Conservation (phyloP, 2,329 filamentous ascomycete species). For the Arthroderma sp. region DNA sequence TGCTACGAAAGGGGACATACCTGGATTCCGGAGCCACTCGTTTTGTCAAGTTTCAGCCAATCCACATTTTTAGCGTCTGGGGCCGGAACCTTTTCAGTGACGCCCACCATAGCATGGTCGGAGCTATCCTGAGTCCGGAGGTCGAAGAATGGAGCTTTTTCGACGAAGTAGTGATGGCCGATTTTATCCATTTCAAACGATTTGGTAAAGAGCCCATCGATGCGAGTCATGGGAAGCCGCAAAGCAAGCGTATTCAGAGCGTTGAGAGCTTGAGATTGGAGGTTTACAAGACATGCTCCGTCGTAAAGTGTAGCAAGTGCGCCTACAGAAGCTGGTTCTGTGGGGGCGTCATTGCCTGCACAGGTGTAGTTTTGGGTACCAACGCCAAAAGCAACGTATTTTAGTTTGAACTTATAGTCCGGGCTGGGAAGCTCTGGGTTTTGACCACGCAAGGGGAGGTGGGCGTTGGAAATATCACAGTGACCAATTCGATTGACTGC, state of each 20-base stretch:
- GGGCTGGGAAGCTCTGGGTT: conserved; percentile 18
- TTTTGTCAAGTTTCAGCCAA: conserved; percentile 21
- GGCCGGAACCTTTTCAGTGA: conserved; percentile 18
- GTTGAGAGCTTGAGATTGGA: conserved; percentile 1
- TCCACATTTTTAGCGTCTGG: conserved; percentile 17
- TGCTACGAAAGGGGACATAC: conserved; percentile 13
- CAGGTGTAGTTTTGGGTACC: conserved; percentile 42
- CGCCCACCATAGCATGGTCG: conserved; percentile 17
- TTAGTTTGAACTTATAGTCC: conserved; percentile 20
- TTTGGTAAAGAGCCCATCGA: conserved; percentile 12
- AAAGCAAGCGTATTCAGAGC: conserved; percentile 1
- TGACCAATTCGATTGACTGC: neutral
- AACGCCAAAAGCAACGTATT: conserved; percentile 33
- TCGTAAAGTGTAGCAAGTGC: conserved; percentile 36
- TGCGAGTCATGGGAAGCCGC: neutral
- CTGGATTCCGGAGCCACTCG: conserved; percentile 18
- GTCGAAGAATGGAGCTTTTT: conserved; percentile 21
- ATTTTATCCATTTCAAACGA: conserved; percentile 14
- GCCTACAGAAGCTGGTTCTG: conserved; percentile 26
- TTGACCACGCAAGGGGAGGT: conserved; percentile 12
- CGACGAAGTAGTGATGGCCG: conserved; percentile 25
- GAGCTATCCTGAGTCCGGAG: conserved; percentile 14
- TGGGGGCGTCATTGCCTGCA: conserved; percentile 14
- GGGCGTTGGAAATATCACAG: neutral
- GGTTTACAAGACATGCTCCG: conserved; percentile 25